Evolutionary conservation across 1,284 basidiomycete species (phyloP).

Genomic region (Dichomitus squalens): DNA sequence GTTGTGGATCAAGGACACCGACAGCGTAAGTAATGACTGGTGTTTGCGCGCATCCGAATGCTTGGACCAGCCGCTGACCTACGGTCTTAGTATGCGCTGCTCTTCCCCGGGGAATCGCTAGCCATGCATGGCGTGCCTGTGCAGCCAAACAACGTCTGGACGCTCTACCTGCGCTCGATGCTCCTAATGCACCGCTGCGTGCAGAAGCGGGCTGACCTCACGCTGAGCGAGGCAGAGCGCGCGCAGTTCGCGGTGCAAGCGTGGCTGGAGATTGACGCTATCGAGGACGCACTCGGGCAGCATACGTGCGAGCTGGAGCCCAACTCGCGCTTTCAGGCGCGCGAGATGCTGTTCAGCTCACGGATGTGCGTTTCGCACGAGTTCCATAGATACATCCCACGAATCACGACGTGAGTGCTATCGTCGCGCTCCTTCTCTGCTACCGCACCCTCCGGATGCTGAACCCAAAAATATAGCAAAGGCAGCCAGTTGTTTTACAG

Average conservation of each 20-base stretch:
- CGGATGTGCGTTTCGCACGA: constrained; percentile 72
- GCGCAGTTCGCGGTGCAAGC: constrained; percentile 64
- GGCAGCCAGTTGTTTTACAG: constrained; percentile 49
- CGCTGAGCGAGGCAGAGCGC: constrained; percentile 48
- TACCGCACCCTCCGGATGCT: not conserved
- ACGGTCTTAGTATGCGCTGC: constrained; percentile 54
- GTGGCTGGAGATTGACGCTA: constrained; percentile 72
- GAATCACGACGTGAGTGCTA: constrained; percentile 55
- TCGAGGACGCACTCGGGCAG: constrained; percentile 61
- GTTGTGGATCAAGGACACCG: constrained; percentile 62
- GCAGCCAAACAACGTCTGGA: constrained; percentile 60
- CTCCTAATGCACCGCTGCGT: constrained; percentile 72
- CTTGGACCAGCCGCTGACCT: too few relatives aligned
- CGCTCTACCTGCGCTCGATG: constrained; percentile 64
- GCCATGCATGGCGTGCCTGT: constrained; percentile 33
- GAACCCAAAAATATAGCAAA: not conserved
- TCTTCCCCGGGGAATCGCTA: constrained; percentile 66
- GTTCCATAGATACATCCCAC: constrained; percentile 65
- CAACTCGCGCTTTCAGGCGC: constrained; percentile 63
- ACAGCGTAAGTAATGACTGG: constrained; percentile 70
- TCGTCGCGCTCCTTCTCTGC: too few relatives aligned
- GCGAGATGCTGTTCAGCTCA: constrained; percentile 74
- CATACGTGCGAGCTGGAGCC: constrained; percentile 70
- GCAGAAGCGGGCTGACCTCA: constrained; percentile 50
- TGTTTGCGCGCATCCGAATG: not conserved